These are phyloP conservation scores for Alternaria longipes DNA, from an alignment of 2,329 filamentous ascomycete species.

Conservation along the genomic window DNA sequence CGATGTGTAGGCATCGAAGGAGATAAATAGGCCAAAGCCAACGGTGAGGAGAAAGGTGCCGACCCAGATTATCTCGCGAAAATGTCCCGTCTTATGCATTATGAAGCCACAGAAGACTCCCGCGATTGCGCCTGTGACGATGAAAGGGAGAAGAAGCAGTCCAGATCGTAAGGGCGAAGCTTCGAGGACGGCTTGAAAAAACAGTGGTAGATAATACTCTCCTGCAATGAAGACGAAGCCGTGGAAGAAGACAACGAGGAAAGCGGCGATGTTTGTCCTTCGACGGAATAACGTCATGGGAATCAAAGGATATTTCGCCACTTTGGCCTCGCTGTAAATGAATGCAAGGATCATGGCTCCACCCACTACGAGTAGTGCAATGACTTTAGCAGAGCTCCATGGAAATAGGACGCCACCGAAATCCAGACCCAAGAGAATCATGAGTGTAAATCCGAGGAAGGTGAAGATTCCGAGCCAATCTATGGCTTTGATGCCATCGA, in stretches of 20 bases:
- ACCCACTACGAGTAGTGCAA: constrained; percentile 64
- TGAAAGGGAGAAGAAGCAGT: constrained; percentile 70
- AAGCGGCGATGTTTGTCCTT: constrained; percentile 65
- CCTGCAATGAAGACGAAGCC: constrained; percentile 62
- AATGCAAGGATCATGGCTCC: constrained; percentile 61
- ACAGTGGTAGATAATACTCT: constrained; percentile 77
- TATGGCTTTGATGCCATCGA: constrained; percentile 60
- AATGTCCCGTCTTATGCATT: constrained; percentile 57
- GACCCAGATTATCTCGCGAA: constrained; percentile 50
- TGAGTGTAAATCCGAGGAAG: constrained; percentile 61
- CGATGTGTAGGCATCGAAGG: constrained; percentile 38
- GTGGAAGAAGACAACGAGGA: constrained; percentile 61
- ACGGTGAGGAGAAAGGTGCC: constrained; percentile 45
- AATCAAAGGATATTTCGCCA: constrained; percentile 74
- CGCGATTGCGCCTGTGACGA: constrained; percentile 54
- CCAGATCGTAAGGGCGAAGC: constrained; percentile 69
- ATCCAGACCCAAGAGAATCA: constrained; percentile 63
- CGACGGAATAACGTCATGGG: constrained; percentile 69
- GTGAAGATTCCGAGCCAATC: constrained; percentile 65
- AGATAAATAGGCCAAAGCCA: constrained; percentile 49
- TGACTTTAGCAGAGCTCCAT: constrained; percentile 64
- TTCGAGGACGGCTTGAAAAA: constrained; percentile 73
- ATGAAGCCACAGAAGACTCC: constrained; percentile 59
- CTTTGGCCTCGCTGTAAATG: constrained; percentile 68
- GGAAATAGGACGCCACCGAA: constrained; percentile 64